Conservation (phyloP, 192 early-diverging fungal species). For the Backusella morwellensis region DNA sequence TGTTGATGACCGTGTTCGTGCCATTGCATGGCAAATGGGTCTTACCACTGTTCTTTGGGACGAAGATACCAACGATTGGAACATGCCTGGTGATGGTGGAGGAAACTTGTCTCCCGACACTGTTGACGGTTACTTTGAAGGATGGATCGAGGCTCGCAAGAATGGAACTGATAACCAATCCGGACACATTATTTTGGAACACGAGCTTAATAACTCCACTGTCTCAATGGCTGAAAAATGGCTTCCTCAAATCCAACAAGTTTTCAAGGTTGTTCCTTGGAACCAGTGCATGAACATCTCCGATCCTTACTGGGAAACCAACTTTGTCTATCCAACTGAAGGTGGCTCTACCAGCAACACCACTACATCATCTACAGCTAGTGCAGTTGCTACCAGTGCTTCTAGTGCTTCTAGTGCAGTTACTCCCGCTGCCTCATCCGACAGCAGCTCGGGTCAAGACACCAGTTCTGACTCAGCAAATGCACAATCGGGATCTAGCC, state of each 20-base stretch:
- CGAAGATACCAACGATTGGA: slow-evolving; percentile 43
- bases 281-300: slow-evolving; percentile 34
- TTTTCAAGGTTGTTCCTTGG: slow-evolving; percentile 37
- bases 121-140: slow-evolving; percentile 26
- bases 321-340: slow-evolving; percentile 29
- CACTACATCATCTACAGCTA: not conserved
- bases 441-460: not conserved
- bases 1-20: slow-evolving; percentile 52
- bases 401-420: not conserved
- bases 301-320: slow-evolving; percentile 37
- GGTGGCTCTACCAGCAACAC: not conserved
- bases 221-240: slow-evolving; percentile 42
- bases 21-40: slow-evolving; percentile 39
- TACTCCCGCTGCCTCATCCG: slow-evolving; percentile 5
- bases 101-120: slow-evolving; percentile 28
- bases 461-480: not conserved
- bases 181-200: slow-evolving; percentile 42
- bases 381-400: not conserved
- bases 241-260: slow-evolving; percentile 38
- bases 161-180: slow-evolving; percentile 21
- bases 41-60: slow-evolving; percentile 34
- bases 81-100: slow-evolving; percentile 33
- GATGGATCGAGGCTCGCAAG: slow-evolving; percentile 24
- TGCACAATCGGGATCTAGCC: not conserved
- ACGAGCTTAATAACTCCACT: slow-evolving; percentile 42